Evolutionary conservation across 2,329 filamentous ascomycete species (phyloP), one percentile per base, ranked within the genome.

Genomic region (Phoma herbarum): DNA sequence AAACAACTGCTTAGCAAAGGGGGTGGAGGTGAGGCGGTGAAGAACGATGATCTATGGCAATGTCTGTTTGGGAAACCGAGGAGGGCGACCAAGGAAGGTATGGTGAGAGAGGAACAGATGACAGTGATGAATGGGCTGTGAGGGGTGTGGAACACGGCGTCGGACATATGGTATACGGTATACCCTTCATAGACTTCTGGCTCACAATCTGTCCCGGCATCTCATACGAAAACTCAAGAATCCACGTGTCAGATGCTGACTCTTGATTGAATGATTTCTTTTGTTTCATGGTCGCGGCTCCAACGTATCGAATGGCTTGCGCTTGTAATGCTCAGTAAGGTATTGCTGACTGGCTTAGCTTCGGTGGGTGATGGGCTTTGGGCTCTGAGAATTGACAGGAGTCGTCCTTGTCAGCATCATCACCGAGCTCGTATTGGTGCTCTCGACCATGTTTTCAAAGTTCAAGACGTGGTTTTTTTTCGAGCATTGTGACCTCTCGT

Each of bases 21-120:
- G 54, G 84, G 85, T 2, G 89, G 89, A 0, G 94, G 94, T 0
- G 95, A 98, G 77, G 81, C 91, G 56, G 91, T 98, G 3, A 84
- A 86, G 43, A 85, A 90, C 62, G 85, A 87, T 12, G 94, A 97
- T 74, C 73, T 98, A 42, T 97, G 93, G 94, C 86, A 87, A 62
- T 98, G 94, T 76, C 79, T 97, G 1, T 97, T 97, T 81, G 90
- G 91, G 0, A 82, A 83, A 16, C 56, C 56, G n/a, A 50, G 56
- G 22, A 45, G 31, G 26, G 41, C 1, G n/a, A 29, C 29, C 11
- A 33, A 42, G 12, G 50, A 48, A 7, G 45, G 45, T 26, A 14
- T 22, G 12, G 39, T 22, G 45, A 49, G 45, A 4, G 39, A 53
- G 44, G 44, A 45, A 9, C 39, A 45, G 31, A 50, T 59, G 39